A percentile compares a stretch with the other conserved stretches of the same genome.
Conservation (phyloP, 208 protist species). For the Wallacemonas sp. region DNA sequence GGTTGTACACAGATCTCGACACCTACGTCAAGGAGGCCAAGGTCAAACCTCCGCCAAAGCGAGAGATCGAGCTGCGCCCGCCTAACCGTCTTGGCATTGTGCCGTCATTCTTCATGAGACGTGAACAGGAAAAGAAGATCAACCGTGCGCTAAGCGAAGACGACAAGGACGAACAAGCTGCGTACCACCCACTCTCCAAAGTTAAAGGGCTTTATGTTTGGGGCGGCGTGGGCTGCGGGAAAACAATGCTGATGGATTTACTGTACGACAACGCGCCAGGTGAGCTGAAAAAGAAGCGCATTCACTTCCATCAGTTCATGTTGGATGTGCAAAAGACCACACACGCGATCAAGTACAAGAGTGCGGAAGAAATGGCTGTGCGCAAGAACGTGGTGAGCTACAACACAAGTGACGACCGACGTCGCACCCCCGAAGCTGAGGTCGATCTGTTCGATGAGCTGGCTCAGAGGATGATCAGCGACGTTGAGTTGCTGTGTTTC, state of each 20-base stretch:
- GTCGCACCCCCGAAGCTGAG: slow-evolving; percentile 62
- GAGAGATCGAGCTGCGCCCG: slow-evolving; percentile 69
- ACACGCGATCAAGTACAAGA: slow-evolving; percentile 69
- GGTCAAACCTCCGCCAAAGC: slow-evolving; percentile 28
- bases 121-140: slow-evolving; percentile 76
- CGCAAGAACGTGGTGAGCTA: slow-evolving; percentile 46
- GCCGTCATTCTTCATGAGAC: slow-evolving; percentile 71
- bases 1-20: slow-evolving; percentile 71
- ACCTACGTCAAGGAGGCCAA: slow-evolving; percentile 46
- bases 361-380: slow-evolving; percentile 46
- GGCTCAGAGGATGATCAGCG: slow-evolving; percentile 78
- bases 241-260: slow-evolving; percentile 96
- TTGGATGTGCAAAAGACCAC: slow-evolving; percentile 91
- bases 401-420: slow-evolving; percentile 42
- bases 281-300: slow-evolving; percentile 81
- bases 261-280: slow-evolving; percentile 85
- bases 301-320: slow-evolving; percentile 97
- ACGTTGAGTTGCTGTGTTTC: slow-evolving; percentile 95
- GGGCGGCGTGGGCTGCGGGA: slow-evolving; percentile 96
- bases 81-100: slow-evolving; percentile 83
- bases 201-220: slow-evolving; percentile 94
- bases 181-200: slow-evolving; percentile 74
- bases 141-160: slow-evolving; percentile 37
- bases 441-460: slow-evolving; percentile 85
- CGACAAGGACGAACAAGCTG: slow-evolving; percentile 17